Conservation (phyloP, 148 eudicot genomes). For the Chenopodium album region DNA sequence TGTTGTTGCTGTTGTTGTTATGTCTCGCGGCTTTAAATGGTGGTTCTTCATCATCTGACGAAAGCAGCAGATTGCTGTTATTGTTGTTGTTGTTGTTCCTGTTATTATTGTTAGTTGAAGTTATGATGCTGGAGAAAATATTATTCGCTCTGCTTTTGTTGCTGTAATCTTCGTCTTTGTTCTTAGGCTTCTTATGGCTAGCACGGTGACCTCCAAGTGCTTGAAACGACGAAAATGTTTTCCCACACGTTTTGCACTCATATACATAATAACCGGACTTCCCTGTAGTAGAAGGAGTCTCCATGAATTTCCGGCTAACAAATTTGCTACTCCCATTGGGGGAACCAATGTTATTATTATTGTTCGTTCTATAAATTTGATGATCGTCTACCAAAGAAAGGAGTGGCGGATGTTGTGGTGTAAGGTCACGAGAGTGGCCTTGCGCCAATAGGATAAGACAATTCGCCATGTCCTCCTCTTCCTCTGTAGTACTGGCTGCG, state of each 20-base stretch:
- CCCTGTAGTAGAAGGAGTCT: slow-evolving; percentile 18
- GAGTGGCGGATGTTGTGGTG: not conserved
- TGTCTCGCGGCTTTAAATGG: slow-evolving; percentile 15
- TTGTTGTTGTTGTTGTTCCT: not conserved
- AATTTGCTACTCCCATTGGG: not conserved
- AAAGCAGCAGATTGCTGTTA: slow-evolving; percentile 13
- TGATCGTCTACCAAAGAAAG: slow-evolving; percentile 14
- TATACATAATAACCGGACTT: slow-evolving; percentile 41
- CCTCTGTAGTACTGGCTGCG: slow-evolving; percentile 22
- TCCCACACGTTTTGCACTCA: slow-evolving; percentile 70
- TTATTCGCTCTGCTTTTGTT: slow-evolving; percentile 10
- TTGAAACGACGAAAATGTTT: slow-evolving; percentile 70
- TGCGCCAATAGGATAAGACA: slow-evolving; percentile 51
- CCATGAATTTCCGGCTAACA: slow-evolving; percentile 42
- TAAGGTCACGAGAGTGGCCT: slow-evolving; percentile 22
- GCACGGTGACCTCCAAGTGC: slow-evolving; percentile 88
- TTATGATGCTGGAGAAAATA: not conserved
- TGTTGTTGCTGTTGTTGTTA: not conserved
- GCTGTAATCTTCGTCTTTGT: slow-evolving; percentile 21
- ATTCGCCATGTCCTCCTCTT: slow-evolving; percentile 53
- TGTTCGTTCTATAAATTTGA: not conserved
- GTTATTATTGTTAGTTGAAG: slow-evolving; percentile 1
- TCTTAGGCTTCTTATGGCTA: slow-evolving; percentile 71
- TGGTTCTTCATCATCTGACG: slow-evolving; percentile 32
- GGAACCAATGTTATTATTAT: not conserved